Conservation (phyloP, 805 yeast species). For the Yamadazyma takamatsuzukensis region DNA sequence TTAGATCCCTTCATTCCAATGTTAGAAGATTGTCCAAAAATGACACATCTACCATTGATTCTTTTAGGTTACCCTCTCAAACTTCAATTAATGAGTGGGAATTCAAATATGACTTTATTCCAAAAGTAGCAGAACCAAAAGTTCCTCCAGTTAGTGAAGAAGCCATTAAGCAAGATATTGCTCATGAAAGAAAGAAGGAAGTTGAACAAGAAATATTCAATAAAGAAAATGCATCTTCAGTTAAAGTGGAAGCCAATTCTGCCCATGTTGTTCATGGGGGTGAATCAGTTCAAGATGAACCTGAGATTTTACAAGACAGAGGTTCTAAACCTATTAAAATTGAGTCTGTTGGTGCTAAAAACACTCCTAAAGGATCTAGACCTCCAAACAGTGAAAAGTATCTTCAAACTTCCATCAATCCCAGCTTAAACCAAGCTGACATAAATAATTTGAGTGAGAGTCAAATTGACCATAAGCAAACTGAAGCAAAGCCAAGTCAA, state of each 20-base stretch:
- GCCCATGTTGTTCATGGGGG: constrained; percentile 43
- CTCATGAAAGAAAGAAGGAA: constrained; percentile 35
- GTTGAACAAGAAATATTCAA: constrained; percentile 35
- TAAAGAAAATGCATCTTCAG: constrained; percentile 30
- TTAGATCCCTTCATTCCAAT: constrained; percentile 2
- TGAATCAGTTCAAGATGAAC: constrained; percentile 33
- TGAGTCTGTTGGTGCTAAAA: constrained; percentile 12
- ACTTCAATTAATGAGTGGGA: constrained; percentile 48
- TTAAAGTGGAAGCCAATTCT: constrained; percentile 42
- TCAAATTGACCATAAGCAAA: constrained; percentile 33
- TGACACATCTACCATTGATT: constrained; percentile 57
- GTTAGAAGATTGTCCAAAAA: constrained; percentile 41
- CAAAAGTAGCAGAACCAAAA: constrained; percentile 37
- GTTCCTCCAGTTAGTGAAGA: constrained; percentile 46
- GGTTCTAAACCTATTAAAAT: constrained; percentile 35
- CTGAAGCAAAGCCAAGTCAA: constrained; percentile 26
- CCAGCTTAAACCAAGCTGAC: constrained; percentile 33
- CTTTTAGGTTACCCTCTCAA: constrained; percentile 47
- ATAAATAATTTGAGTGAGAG: constrained; percentile 34
- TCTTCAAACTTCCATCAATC: constrained; percentile 39
- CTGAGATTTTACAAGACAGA: constrained; percentile 36
- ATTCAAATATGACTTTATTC: constrained; percentile 44
- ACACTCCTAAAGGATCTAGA: constrained; percentile 16
- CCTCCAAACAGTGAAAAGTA: constrained; percentile 38
- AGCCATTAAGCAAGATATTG: constrained; percentile 47